Conservation (phyloP, 2,329 filamentous ascomycete genomes). For the Nakataea oryzae region DNA sequence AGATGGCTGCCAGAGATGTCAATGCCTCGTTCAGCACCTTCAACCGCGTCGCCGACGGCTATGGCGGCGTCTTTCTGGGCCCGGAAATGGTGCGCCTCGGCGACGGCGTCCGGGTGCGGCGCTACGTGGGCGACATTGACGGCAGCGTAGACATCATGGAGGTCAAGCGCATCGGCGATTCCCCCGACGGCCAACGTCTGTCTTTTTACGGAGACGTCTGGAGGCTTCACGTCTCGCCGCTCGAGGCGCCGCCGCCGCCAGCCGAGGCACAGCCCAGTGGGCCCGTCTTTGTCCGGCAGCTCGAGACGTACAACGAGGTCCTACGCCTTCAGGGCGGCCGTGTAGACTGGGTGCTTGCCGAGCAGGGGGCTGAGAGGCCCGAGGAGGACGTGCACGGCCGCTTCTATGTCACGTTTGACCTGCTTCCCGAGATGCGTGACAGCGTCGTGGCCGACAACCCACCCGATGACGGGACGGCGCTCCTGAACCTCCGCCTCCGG, state of each 20-base stretch:
- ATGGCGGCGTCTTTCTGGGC: constrained; percentile 22
- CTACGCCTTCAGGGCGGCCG: neutral
- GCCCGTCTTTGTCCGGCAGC: constrained; percentile 16
- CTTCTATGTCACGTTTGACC: constrained; percentile 4
- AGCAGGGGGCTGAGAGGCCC: neutral
- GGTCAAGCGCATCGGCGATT: constrained; percentile 15
- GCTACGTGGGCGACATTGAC: constrained; percentile 1
- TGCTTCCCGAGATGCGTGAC: constrained; percentile 1
- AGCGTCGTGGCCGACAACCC: neutral
- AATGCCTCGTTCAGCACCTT: constrained; percentile 23
- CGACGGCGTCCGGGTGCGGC: constrained; percentile 21
- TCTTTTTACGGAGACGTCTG: constrained; percentile 18
- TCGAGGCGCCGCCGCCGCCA: constrained; percentile 1
- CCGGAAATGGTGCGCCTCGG: constrained; percentile 22
- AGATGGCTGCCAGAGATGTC: constrained; percentile 22
- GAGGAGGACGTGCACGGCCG: constrained; percentile 3
- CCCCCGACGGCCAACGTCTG: constrained; percentile 6
- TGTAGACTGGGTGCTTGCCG: constrained; percentile 1
- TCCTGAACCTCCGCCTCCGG: constrained; percentile 1
- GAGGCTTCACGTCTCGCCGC: neutral
- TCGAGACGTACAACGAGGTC: constrained; percentile 8
- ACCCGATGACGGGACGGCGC: constrained; percentile 1
- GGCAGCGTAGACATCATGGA: constrained; percentile 15
- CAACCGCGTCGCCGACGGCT: constrained; percentile 14
- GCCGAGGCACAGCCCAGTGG: constrained; percentile 9